These are phyloP conservation scores for Colletotrichum spaethianum DNA, from an alignment of 2,329 filamentous ascomycete species.

Conservation along the genomic window DNA sequence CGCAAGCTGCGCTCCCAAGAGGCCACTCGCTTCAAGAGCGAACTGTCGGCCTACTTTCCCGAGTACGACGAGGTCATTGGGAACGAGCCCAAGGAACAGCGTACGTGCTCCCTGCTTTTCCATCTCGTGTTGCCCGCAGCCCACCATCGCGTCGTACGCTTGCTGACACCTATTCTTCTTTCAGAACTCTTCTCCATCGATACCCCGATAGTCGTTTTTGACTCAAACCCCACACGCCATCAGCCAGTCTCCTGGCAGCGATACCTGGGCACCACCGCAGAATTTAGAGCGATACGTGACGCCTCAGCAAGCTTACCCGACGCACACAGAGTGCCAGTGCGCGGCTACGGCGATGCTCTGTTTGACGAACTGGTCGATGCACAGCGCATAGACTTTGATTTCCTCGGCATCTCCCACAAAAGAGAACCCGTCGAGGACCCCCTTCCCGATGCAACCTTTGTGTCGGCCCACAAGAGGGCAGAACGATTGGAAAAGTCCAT, in stretches of 20 bases:
- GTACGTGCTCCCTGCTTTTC: constrained; percentile 63
- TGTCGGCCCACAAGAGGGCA: constrained; percentile 69
- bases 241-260: constrained; percentile 40
- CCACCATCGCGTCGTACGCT: neutral
- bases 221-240: constrained; percentile 58
- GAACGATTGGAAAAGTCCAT: constrained; percentile 74
- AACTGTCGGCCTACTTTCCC: constrained; percentile 90
- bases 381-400: constrained; percentile 69
- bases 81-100: constrained; percentile 82
- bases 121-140: neutral
- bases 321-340: constrained; percentile 56
- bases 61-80: constrained; percentile 96
- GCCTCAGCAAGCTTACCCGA: neutral
- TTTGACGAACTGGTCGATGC: constrained; percentile 71
- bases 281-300: constrained; percentile 5
- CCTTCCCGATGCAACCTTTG: constrained; percentile 68
- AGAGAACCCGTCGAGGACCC: constrained; percentile 65
- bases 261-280: neutral
- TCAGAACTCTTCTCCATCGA: constrained; percentile 81
- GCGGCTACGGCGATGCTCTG: constrained; percentile 68
- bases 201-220: constrained; percentile 80
- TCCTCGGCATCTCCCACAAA: constrained; percentile 63
- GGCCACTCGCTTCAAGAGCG: constrained; percentile 88
- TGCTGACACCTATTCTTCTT: constrained; percentile 30
- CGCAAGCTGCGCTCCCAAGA: constrained; percentile 89